phyloP scores from a whole-genome alignment of 1,284 basidiomycete species.

The Heterobasidion irregulare region DNA sequence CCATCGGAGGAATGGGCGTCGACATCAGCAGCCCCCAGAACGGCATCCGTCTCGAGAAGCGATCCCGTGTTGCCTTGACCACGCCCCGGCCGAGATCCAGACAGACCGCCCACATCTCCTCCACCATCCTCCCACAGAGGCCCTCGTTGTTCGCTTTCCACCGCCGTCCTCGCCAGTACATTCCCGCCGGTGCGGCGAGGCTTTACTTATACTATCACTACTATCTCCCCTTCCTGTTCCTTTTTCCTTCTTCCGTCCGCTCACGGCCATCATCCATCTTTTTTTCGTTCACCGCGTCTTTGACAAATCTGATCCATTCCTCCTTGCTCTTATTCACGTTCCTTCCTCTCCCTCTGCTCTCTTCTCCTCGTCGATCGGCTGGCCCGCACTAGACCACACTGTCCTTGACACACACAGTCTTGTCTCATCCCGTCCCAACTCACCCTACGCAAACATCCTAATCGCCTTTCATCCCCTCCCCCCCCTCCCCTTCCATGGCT shows the following conservation, averaged over 20 bases:
- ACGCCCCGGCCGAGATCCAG: constrained; percentile 27
- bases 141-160: constrained; percentile 9
- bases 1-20: too few species aligned
- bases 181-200: neutral
- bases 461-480: constrained; percentile 8
- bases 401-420: constrained; percentile 11
- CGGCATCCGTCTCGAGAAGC: constrained; percentile 1
- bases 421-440: constrained; percentile 10
- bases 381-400: constrained; percentile 25
- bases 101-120: constrained; percentile 6
- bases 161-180: neutral
- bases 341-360: constrained; percentile 6
- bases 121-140: neutral
- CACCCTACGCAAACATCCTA: constrained; percentile 13
- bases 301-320: neutral
- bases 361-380: constrained; percentile 21
- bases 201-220: neutral
- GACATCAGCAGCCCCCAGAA: too few species aligned
- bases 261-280: constrained; percentile 10
- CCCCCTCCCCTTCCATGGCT: constrained; percentile 39
- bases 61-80: constrained; percentile 55
- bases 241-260: constrained; percentile 11
- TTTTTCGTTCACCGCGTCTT: constrained; percentile 7
- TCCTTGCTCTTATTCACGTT: constrained; percentile 13
- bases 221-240: constrained; percentile 3